A percentile compares a stretch with the other conserved stretches of the same genome.
Conservation (phyloP, 257 asterid species). For the Primulina huaijiensis region DNA sequence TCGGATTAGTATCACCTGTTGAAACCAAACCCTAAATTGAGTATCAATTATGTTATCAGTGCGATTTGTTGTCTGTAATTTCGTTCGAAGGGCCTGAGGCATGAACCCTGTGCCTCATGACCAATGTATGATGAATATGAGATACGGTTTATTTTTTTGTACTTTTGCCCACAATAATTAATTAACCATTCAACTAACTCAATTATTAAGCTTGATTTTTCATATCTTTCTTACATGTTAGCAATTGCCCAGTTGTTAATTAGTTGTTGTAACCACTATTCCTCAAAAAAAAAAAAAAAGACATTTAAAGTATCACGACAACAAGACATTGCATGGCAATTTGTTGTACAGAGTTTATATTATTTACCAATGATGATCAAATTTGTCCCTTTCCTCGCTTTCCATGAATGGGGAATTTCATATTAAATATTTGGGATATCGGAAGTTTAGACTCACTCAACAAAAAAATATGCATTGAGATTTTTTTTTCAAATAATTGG, state of each 20-base stretch:
- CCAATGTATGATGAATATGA: too few species aligned
- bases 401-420: too few species aligned
- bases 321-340: constrained; percentile 22
- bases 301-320: constrained; percentile 18
- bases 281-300: not conserved
- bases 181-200: constrained; percentile 21
- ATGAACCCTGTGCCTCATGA: too few species aligned
- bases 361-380: constrained; percentile 15
- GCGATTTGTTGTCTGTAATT: too few species aligned
- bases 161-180: constrained; percentile 13
- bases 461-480: too few species aligned
- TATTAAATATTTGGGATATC: not conserved
- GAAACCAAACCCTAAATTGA: too few species aligned
- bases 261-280: constrained; percentile 54
- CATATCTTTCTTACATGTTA: constrained; percentile 17
- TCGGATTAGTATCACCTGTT: too few species aligned
- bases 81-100: too few species aligned
- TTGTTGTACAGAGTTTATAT: constrained; percentile 12
- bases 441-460: not conserved
- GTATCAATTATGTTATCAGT: too few species aligned
- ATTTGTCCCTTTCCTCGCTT: not conserved
- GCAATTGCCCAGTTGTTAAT: constrained; percentile 29
- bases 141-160: not conserved
- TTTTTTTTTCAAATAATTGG: too few species aligned
- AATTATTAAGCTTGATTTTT: not conserved